These are phyloP conservation scores for Globisporangium uncinulatum DNA, from an alignment of 352 stramenopile species.

Conservation along the genomic window DNA sequence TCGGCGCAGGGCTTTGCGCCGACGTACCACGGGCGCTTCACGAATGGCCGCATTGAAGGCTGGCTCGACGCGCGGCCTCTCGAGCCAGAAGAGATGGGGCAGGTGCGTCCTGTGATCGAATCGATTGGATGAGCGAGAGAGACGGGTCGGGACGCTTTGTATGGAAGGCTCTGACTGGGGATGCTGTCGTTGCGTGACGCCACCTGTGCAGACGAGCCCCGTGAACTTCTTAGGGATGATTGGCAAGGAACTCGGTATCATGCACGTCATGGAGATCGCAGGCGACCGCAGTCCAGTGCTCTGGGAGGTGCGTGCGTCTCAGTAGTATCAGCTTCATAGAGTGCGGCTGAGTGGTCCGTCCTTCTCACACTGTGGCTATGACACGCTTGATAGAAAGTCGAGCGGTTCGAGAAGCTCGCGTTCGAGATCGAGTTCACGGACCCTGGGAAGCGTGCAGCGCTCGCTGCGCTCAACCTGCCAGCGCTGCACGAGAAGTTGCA, in stretches of 20 bases:
- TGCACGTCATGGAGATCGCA: constrained; percentile 86
- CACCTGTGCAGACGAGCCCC: constrained; percentile 27
- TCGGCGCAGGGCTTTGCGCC: constrained; percentile 82
- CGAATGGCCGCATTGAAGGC: constrained; percentile 90
- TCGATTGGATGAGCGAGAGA: not conserved
- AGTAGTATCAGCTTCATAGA: not conserved
- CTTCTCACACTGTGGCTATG: not conserved
- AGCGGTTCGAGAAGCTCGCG: constrained; percentile 77
- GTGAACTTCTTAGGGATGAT: constrained; percentile 86
- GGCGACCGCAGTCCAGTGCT: constrained; percentile 53
- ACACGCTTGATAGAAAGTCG: constrained; percentile 35
- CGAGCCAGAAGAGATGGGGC: constrained; percentile 85
- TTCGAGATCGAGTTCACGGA: constrained; percentile 55
- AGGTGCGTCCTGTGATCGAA: constrained; percentile 15
- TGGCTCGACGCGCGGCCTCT: constrained; percentile 82
- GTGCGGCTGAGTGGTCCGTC: too few species aligned
- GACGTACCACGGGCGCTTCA: constrained; percentile 87
- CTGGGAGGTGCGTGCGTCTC: constrained; percentile 31
- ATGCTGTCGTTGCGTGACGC: not conserved
- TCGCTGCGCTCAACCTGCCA: constrained; percentile 61
- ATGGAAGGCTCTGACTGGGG: not conserved
- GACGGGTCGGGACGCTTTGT: too few species aligned
- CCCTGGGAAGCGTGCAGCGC: constrained; percentile 42
- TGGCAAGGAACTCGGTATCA: constrained; percentile 75
- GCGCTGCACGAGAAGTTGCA: constrained; percentile 54